Conservation (phyloP, 108 stramenopile genomes). For the Cyclostephanos invisitatus region DNA sequence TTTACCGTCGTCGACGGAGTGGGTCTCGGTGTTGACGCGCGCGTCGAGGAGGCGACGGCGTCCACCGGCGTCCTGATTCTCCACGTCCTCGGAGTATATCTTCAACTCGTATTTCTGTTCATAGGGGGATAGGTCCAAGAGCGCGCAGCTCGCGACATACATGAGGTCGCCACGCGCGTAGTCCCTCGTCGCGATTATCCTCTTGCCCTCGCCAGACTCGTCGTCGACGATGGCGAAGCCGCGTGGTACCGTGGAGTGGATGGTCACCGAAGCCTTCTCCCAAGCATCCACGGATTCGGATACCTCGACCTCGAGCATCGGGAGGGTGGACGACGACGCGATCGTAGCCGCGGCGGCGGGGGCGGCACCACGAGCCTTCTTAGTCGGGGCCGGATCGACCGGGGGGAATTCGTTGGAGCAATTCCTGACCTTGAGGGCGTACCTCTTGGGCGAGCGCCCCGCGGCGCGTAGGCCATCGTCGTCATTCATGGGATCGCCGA, state of each 20-base stretch:
- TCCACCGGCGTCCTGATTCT: neutral
- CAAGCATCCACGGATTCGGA: neutral
- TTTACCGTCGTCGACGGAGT: constrained; percentile 15
- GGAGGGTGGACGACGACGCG: neutral
- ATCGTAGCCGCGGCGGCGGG: neutral
- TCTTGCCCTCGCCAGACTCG: constrained; percentile 24
- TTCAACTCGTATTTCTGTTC: constrained; percentile 17
- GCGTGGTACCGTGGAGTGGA: constrained; percentile 22
- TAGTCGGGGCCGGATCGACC: neutral
- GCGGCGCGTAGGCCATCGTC: neutral
- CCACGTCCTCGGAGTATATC: constrained; percentile 23
- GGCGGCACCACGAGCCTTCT: neutral
- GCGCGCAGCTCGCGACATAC: constrained; percentile 25
- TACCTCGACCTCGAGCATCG: constrained; percentile 9
- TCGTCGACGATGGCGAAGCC: constrained; percentile 40
- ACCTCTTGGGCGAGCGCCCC: neutral
- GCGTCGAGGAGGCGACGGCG: constrained; percentile 11
- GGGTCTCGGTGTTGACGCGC: constrained; percentile 23
- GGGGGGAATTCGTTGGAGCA: neutral
- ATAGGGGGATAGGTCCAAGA: constrained; percentile 30
- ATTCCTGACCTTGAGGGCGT: neutral
- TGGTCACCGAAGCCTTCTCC: neutral
- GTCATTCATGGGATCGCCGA: neutral
- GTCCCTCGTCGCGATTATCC: constrained; percentile 25
- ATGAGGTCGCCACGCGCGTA: constrained; percentile 26